Base-by-base conservation (phyloP, 2,329 filamentous ascomycete genomes). In the Massarina eburnea region DNA sequence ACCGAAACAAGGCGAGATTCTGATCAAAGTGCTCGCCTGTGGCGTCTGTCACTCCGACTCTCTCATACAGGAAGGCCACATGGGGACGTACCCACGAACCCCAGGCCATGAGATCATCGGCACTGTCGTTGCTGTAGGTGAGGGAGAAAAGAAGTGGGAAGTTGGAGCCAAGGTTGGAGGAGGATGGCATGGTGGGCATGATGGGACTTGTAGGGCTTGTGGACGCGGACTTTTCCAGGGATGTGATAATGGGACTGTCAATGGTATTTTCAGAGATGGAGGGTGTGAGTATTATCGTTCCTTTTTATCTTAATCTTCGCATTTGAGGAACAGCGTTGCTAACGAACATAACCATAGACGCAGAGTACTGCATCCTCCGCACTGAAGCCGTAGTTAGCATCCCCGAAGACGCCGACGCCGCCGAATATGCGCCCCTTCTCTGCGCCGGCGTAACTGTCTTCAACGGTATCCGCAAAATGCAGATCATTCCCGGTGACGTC, bases 31-130 rank as follows among this genome's bases (percentile, higher is more conserved):
- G 2, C 73, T 83, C 8, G 86, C 86, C 5, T 88, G 83, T 55
- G 87, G 87, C 34, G 80, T 91, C 39, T 91, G 87, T 67, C 84
- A 83, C 64, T 80, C 78, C 1, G 87, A 90, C 57, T 35, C 24
- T 6, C 59, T 62, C 27, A n/a, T 65, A n/a, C 61, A 65, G 39
- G 26, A 61, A 34, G 61, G 62, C 12, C 41, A 42, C 12, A 49
- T 63, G 30, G 61, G 60, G 14, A 36, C 52, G 3, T 75, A 71
- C 57, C 85, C 85, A 1, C 76, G 81, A 5, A 70, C 83, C 2
- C 83, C 85, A 0, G 88, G 88, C 18, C 88, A 91, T 68, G 87
- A 91, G 65, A 73, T 86, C 26, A 79, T 91, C 43, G 86, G 87
- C 9, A 79, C 81, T 10, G 75, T 91, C 3, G 84, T 81, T 14